Evolutionary conservation across 257 asterid species (phyloP).

Genomic region (Solanum boliviense): DNA sequence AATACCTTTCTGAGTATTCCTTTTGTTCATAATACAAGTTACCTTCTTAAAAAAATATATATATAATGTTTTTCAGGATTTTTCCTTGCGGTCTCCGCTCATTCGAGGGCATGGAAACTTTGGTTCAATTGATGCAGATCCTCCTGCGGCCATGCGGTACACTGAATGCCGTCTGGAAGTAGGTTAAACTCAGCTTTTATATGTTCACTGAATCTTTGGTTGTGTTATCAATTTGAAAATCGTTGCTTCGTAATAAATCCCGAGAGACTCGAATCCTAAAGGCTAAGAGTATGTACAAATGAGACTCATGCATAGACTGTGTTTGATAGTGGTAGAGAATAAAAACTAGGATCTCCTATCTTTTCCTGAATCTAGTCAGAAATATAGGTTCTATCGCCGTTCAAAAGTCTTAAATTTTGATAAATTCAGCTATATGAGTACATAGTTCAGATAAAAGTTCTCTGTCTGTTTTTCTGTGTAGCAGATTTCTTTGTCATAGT

Average conservation of each 20-base stretch:
- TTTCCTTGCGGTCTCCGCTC: slow-evolving; percentile 92
- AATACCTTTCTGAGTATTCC: too few relatives aligned
- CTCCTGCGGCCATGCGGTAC: slow-evolving; percentile 99
- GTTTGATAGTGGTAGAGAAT: not conserved
- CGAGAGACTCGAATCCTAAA: not conserved
- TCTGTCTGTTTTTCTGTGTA: not conserved
- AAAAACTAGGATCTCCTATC: not conserved
- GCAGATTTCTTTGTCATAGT: not conserved
- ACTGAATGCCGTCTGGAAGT: slow-evolving; percentile 98
- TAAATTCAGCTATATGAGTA: not conserved
- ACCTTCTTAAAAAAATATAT: not conserved
- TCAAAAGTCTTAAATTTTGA: not conserved
- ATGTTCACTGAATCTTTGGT: not conserved
- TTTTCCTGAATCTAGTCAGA: not conserved
- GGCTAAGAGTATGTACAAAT: not conserved
- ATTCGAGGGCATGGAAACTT: slow-evolving; percentile 96
- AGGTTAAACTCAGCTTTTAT: slow-evolving; percentile 7
- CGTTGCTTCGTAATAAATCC: not conserved
- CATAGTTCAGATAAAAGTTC: not conserved
- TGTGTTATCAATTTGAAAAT: not conserved
- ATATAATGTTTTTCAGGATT: slow-evolving; percentile 43
- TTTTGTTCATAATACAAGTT: too few relatives aligned
- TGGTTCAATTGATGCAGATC: slow-evolving; percentile 98
- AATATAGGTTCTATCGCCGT: not conserved
- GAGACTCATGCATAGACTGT: not conserved